Percentiles rank a stretch among this genome's conserved stretches.
Evolutionary conservation across 495 filamentous ascomycete species (phyloP).

Genomic region (Cryomyces minteri): DNA sequence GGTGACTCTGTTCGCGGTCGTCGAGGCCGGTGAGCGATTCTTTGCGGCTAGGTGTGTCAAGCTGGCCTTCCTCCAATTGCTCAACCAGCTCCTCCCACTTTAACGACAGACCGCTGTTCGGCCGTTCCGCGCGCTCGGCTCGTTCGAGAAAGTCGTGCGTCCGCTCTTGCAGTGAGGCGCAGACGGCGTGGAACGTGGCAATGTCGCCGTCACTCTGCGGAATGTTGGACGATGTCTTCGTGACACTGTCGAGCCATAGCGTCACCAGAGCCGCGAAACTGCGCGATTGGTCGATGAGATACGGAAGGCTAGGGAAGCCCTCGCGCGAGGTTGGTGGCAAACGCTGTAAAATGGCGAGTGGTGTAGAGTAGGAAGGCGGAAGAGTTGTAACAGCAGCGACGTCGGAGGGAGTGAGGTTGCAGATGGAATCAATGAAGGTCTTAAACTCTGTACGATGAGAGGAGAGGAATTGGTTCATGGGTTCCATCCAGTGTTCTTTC

Average conservation of each 20-base stretch:
- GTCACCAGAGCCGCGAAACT: slow-evolving; percentile 78
- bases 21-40: no score
- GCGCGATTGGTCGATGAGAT: slow-evolving; percentile 78
- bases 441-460: slow-evolving; percentile 59
- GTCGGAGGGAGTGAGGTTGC: slow-evolving; percentile 56
- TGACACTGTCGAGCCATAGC: slow-evolving; percentile 59
- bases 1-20: background rate
- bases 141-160: slow-evolving; percentile 51
- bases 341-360: slow-evolving; percentile 74
- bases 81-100: slow-evolving; percentile 63
- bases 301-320: slow-evolving; percentile 87
- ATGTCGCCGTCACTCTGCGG: slow-evolving; percentile 42
- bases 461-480: slow-evolving; percentile 70
- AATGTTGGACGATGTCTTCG: slow-evolving; percentile 26
- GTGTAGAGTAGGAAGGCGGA: slow-evolving; percentile 81
- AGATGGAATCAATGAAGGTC: slow-evolving; percentile 71
- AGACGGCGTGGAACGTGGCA: slow-evolving; percentile 54
- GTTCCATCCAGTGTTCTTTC: slow-evolving; percentile 98
- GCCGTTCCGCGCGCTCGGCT: slow-evolving; percentile 54
- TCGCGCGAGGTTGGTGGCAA: slow-evolving; percentile 69
- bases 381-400: slow-evolving; percentile 29
- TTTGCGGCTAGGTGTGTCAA: no score
- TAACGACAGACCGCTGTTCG: slow-evolving; percentile 35
- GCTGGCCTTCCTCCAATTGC: no score
- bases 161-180: slow-evolving; percentile 49